Conservation (phyloP, 139 green algal genomes). For the Picochlorum sp. region DNA sequence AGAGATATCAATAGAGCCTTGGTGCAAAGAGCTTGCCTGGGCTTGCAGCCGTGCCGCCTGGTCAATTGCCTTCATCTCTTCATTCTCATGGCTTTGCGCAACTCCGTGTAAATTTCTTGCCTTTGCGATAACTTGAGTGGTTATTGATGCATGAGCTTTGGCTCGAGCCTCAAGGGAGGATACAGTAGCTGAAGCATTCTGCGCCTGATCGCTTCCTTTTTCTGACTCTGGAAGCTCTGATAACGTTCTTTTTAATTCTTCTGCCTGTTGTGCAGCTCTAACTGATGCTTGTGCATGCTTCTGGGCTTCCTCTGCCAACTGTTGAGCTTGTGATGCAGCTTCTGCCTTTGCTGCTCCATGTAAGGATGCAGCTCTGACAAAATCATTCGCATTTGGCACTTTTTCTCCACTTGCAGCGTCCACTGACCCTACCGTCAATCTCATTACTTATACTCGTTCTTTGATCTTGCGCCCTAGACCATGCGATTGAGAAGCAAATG, state of each 20-base stretch:
- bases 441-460: background rate
- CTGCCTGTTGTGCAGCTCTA: constrained; percentile 25
- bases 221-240: constrained; percentile 21
- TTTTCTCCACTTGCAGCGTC: background rate
- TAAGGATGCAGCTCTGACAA: constrained; percentile 23
- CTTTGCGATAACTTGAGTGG: constrained; percentile 20
- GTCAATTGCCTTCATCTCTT: constrained; percentile 26
- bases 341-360: constrained; percentile 20
- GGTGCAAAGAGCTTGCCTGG: constrained; percentile 30
- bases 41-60: constrained; percentile 30
- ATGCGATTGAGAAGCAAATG: constrained; percentile 3
- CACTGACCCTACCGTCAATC: background rate
- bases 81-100: constrained; percentile 48
- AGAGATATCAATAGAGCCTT: constrained; percentile 10
- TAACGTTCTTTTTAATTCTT: constrained; percentile 33
- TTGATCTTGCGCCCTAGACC: background rate
- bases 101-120: constrained; percentile 30
- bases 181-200: constrained; percentile 22
- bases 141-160: constrained; percentile 25
- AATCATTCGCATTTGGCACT: constrained; percentile 18
- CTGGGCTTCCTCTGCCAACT: constrained; percentile 40
- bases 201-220: background rate
- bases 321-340: constrained; percentile 20
- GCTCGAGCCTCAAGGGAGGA: constrained; percentile 17
- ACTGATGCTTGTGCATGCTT: constrained; percentile 44